Evolutionary conservation across 2,329 filamentous ascomycete genomes (phyloP), one percentile per base, ranked within the genome.

Genomic region (Sphaerulina populicola): DNA sequence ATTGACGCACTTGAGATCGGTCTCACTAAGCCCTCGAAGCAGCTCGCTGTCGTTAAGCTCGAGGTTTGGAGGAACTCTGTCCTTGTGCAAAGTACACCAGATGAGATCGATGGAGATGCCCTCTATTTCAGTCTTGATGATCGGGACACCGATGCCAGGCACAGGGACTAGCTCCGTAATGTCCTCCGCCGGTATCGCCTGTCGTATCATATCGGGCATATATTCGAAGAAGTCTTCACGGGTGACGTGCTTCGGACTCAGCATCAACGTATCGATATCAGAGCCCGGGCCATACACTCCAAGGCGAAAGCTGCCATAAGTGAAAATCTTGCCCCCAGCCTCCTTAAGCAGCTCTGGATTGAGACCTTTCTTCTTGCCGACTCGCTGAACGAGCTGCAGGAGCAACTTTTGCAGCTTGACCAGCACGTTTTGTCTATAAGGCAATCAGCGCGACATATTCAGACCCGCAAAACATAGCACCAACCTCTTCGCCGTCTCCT

Each of bases 71-170:
- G 70, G 66, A 40, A 77, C 67, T 2, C 68, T 68, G 9, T 69
- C 61, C 44, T 70, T 59, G 43, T 70, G 67, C 31, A 77, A 61
- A 31, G 68, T 70, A n/a, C 66, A 69, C 55, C 74, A 77, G 58
- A 97, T 94, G 60, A 98, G 72, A 77, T 98, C 93, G 66, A 98
- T 94, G 68, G 88, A 93, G 66, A 98, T 94, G 44, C 84, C 87
- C 46, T 79, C 82, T 60, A 94, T 88, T 67, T 94, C 88, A 64
- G 97, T 87, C 68, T 96, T 97, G 74, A 98, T 97, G 67, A 98
- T 94, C 43, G 93, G 93, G 6, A 97, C 91, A 64, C 88, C 94
- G 3, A 91, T 88, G 64, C 94, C 91, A 43, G 84, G 84, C 35
- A 98, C 93, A 0, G 85, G 81, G 2, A 87, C 84, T 62, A 96